phyloP scores from a whole-genome alignment of 106 monocot species.

The Acorus gramineus region DNA sequence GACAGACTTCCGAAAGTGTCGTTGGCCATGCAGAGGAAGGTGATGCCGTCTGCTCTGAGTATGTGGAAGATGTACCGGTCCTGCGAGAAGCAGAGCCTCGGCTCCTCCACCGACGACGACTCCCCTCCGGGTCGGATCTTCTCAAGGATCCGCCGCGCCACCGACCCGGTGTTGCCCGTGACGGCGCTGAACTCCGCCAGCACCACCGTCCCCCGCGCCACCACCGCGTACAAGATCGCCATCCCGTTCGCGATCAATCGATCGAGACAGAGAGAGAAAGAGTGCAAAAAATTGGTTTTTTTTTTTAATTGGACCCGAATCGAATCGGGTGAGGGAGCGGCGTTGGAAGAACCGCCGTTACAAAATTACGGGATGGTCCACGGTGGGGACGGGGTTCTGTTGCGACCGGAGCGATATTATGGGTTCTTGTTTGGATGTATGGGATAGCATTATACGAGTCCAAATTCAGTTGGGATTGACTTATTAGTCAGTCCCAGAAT shows the following conservation, averaged over 20 bases:
- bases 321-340: too few relatives aligned
- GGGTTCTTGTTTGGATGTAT: too few relatives aligned
- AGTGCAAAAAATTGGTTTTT: too few relatives aligned
- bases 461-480: too few relatives aligned
- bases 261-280: too few relatives aligned
- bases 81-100: conserved; percentile 79
- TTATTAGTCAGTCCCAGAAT: too few relatives aligned
- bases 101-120: conserved; percentile 27
- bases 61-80: conserved; percentile 97
- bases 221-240: conserved; percentile 95
- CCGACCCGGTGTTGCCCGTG: conserved; percentile 79
- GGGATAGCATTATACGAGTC: too few relatives aligned
- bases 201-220: conserved; percentile 84
- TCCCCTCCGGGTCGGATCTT: conserved; percentile 25
- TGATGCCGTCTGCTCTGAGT: conserved; percentile 58
- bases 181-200: conserved; percentile 90
- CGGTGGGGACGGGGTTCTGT: too few relatives aligned
- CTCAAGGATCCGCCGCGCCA: conserved; percentile 84
- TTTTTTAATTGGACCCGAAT: too few relatives aligned
- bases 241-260: conserved; percentile 10
- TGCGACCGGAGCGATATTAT: too few relatives aligned
- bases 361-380: too few relatives aligned
- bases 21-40: conserved; percentile 97
- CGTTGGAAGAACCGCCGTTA: too few relatives aligned
- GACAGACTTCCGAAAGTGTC: conserved; percentile 89